Evolutionary conservation across 768 basidiomycete genomes (phyloP).

Genomic region (Coprinopsis cinerea): DNA sequence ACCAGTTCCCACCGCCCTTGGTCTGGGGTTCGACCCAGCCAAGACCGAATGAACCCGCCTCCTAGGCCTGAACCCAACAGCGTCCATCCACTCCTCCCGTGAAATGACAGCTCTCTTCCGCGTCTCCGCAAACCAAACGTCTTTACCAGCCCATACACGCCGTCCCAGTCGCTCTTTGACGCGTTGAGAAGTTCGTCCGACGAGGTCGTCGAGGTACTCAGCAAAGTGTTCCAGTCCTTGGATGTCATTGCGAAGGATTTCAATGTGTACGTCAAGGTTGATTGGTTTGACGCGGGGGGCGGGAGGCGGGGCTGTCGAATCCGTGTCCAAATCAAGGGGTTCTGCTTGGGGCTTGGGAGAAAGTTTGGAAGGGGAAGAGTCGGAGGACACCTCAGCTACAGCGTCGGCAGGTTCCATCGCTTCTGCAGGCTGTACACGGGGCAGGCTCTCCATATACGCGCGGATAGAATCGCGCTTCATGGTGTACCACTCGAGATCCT

Average conservation of each 20-base stretch:
- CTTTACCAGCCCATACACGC: constrained; percentile 60
- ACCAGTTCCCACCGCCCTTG: not conserved
- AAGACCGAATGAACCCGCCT: no score
- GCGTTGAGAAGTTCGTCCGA: constrained; percentile 51
- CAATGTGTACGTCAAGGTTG: constrained; percentile 50
- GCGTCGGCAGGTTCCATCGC: no score
- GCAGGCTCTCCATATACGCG: no score
- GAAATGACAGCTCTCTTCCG: constrained; percentile 28
- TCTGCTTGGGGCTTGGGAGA: not conserved
- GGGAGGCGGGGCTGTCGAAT: constrained; percentile 2
- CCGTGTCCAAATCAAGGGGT: constrained; percentile 31
- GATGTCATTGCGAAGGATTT: constrained; percentile 37
- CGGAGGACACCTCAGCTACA: not conserved
- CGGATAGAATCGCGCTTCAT: constrained; percentile 21
- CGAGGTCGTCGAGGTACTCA: constrained; percentile 31
- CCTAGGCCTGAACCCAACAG: constrained; percentile 42
- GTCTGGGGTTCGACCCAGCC: not conserved
- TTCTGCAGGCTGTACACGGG: no score
- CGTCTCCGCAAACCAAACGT: constrained; percentile 43
- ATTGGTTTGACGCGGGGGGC: constrained; percentile 33
- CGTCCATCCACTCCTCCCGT: constrained; percentile 41
- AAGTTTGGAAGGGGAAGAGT: not conserved
- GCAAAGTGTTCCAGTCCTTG: constrained; percentile 42
- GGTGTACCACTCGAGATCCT: constrained; percentile 38
- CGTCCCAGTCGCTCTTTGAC: constrained; percentile 74